phyloP scores from a whole-genome alignment of 2,329 filamentous ascomycete species.

The Aspergillus luchuensis region DNA sequence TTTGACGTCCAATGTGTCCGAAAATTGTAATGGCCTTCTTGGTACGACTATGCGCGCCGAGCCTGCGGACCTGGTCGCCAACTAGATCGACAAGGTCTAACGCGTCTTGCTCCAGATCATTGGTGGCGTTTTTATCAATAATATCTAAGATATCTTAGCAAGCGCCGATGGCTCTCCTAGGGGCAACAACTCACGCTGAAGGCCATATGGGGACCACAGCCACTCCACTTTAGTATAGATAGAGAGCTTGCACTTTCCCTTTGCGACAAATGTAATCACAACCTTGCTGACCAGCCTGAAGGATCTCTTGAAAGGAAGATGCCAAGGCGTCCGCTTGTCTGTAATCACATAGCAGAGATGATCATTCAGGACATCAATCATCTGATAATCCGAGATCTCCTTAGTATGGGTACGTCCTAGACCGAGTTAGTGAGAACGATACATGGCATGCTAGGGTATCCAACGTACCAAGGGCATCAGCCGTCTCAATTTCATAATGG shows the following conservation, averaged over 20 bases:
- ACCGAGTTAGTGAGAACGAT: slow-evolving; percentile 10
- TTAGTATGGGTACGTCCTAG: slow-evolving; percentile 54
- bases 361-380: slow-evolving; percentile 79
- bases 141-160: slow-evolving; percentile 39
- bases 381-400: slow-evolving; percentile 77
- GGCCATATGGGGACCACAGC: slow-evolving; percentile 63
- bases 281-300: slow-evolving; percentile 87
- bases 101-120: slow-evolving; percentile 60
- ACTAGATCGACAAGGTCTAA: slow-evolving; percentile 54
- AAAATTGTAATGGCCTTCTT: slow-evolving; percentile 54
- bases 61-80: slow-evolving; percentile 50
- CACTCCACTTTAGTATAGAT: slow-evolving; percentile 88
- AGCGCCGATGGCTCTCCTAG: not conserved
- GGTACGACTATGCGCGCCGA: slow-evolving; percentile 50
- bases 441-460: not conserved
- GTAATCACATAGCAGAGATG: slow-evolving; percentile 71
- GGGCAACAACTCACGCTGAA: slow-evolving; percentile 41
- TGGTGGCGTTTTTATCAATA: slow-evolving; percentile 67
- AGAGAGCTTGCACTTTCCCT: slow-evolving; percentile 88
- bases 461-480: slow-evolving; percentile 63
- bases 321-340: slow-evolving; percentile 70
- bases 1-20: slow-evolving; percentile 50
- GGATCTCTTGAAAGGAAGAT: slow-evolving; percentile 75
- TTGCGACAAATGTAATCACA: slow-evolving; percentile 89
- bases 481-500: slow-evolving; percentile 71